A percentile compares a stretch with the other conserved stretches of the same genome.
Conservation (phyloP, 2,329 filamentous ascomycete genomes). For the Aspergillus niger region DNA sequence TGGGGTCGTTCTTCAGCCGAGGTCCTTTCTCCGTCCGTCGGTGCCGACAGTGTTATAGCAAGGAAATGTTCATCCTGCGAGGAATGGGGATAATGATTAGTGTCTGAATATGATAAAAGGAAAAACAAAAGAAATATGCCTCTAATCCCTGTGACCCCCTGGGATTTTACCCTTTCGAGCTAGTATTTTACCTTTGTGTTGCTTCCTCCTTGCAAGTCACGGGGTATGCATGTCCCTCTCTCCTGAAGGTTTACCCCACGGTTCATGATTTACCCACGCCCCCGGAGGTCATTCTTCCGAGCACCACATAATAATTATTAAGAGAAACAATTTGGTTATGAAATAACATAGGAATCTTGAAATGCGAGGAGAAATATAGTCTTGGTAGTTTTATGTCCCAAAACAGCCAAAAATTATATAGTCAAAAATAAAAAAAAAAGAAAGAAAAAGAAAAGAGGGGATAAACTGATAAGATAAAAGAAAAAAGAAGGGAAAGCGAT, state of each 20-base stretch:
- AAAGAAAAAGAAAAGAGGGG: neutral
- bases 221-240: too few species aligned
- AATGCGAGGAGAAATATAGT: neutral
- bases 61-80: neutral
- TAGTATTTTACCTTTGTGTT: neutral
- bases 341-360: neutral
- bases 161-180: neutral
- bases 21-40: slow-evolving; percentile 11
- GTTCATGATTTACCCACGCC: slow-evolving; percentile 23
- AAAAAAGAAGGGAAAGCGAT: neutral
- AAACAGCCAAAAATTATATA: neutral
- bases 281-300: slow-evolving; percentile 11
- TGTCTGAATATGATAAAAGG: neutral
- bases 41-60: slow-evolving; percentile 6
- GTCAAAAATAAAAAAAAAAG: neutral
- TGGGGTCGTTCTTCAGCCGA: slow-evolving; percentile 15
- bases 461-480: neutral
- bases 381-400: neutral
- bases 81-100: neutral
- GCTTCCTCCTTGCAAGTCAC: neutral
- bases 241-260: slow-evolving; percentile 11
- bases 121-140: neutral
- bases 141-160: neutral
- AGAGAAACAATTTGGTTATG: neutral
- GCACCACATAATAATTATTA: neutral